Conservation (phyloP, 2,329 filamentous ascomycete species). For the Colletotrichum neosansevieriae region DNA sequence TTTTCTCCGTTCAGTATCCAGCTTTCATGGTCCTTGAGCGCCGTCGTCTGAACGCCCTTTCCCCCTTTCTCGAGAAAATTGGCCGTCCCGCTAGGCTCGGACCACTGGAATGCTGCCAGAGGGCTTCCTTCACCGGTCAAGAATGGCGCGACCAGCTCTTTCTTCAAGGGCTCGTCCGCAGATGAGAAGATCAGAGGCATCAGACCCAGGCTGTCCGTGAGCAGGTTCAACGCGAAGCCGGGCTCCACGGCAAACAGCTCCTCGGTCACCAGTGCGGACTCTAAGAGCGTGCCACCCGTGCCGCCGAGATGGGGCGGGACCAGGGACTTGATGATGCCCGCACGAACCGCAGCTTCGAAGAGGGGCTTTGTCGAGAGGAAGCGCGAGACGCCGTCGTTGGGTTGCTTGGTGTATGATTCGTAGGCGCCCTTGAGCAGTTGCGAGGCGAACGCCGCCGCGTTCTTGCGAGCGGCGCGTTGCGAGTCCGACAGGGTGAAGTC, state of each 20-base stretch:
- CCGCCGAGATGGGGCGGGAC: constrained; percentile 61
- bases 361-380: constrained; percentile 10
- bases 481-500: constrained; percentile 3
- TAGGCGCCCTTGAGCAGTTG: constrained; percentile 1
- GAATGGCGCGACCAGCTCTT: constrained; percentile 62
- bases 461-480: neutral
- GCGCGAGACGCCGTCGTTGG: constrained; percentile 8
- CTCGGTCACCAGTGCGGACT: constrained; percentile 63
- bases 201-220: constrained; percentile 64
- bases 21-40: constrained; percentile 59
- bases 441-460: constrained; percentile 3
- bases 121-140: constrained; percentile 57
- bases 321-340: constrained; percentile 55
- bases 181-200: constrained; percentile 61
- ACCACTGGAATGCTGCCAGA: constrained; percentile 63
- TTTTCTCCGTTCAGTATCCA: constrained; percentile 68
- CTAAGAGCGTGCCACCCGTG: constrained; percentile 56
- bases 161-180: constrained; percentile 49
- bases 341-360: constrained; percentile 3
- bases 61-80: constrained; percentile 65
- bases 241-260: constrained; percentile 66
- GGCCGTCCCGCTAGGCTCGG: constrained; percentile 63
- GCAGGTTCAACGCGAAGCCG: constrained; percentile 61
- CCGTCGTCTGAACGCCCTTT: constrained; percentile 61
- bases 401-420: constrained; percentile 10